A percentile compares a stretch with the other conserved stretches of the same genome.
phyloP scores from a whole-genome alignment of 2,329 filamentous ascomycete species.

The Sporothrix schenckii region DNA sequence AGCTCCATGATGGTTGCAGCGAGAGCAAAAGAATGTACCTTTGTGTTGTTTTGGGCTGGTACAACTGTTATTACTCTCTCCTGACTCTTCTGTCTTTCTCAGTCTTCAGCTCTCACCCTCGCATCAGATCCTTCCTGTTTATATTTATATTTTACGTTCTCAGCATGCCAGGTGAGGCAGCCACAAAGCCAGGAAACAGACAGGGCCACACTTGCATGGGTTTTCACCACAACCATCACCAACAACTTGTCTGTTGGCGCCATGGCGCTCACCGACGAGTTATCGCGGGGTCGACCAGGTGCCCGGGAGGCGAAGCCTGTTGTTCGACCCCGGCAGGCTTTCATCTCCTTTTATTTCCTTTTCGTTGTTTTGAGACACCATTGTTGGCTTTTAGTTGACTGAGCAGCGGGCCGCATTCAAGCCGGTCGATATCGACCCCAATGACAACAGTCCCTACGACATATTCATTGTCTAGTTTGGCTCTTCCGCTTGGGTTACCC shows the following conservation, averaged over 20 bases:
- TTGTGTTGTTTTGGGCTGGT: too few relatives aligned
- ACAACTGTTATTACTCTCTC: not conserved
- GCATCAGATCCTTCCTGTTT: slow-evolving; percentile 8
- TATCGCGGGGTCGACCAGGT: not conserved
- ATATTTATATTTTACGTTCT: not conserved
- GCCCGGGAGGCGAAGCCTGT: not conserved
- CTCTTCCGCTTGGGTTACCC: not conserved
- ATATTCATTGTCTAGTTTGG: not conserved
- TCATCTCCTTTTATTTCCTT: not conserved
- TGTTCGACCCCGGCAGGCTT: not conserved
- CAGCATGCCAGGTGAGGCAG: not conserved
- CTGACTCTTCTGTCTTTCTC: not conserved
- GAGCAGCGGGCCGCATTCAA: not conserved
- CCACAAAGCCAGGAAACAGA: not conserved
- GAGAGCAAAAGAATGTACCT: too few relatives aligned
- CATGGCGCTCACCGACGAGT: not conserved
- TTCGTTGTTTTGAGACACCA: not conserved
- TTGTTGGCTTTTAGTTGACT: not conserved
- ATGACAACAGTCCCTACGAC: too few relatives aligned
- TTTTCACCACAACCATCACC: not conserved
- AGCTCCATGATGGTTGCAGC: not conserved
- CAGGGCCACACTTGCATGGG: not conserved
- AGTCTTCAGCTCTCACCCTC: slow-evolving; percentile 8
- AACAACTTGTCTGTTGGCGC: not conserved
- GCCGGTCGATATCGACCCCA: not conserved